A percentile compares a stretch with the other conserved stretches of the same genome.
Evolutionary conservation across 805 yeast genomes (phyloP).

Genomic region (Scheffersomyces stipitis): DNA sequence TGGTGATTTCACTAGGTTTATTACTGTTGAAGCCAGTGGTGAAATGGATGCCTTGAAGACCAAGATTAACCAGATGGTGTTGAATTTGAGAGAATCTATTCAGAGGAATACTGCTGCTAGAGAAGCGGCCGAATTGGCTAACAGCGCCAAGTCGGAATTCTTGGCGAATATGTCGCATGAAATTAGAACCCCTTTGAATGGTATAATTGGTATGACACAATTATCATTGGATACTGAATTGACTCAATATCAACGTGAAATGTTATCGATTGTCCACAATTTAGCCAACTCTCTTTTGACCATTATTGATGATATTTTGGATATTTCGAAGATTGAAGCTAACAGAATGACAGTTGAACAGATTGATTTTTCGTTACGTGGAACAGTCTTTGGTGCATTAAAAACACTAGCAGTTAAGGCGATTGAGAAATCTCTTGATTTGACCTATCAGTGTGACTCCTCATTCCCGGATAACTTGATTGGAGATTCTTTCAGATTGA

Average conservation of each 20-base stretch:
- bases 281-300: conserved; percentile 82
- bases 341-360: conserved; percentile 91
- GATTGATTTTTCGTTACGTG: conserved; percentile 81
- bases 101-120: conserved; percentile 91
- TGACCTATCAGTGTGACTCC: conserved; percentile 79
- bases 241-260: conserved; percentile 88
- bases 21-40: conserved; percentile 89
- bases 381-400: conserved; percentile 86
- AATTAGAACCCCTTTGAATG: conserved; percentile 89
- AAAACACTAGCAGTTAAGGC: conserved; percentile 89
- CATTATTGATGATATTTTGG: conserved; percentile 85
- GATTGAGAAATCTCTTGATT: conserved; percentile 77
- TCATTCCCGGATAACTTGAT: conserved; percentile 84
- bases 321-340: conserved; percentile 91
- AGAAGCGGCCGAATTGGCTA: conserved; percentile 91
- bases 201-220: conserved; percentile 92
- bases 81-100: conserved; percentile 81
- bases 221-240: conserved; percentile 83
- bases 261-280: conserved; percentile 86
- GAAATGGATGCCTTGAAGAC: conserved; percentile 78
- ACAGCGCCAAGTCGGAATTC: conserved; percentile 85
- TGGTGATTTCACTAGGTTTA: conserved; percentile 87
- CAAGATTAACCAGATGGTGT: conserved; percentile 59
- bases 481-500: conserved; percentile 85
- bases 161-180: conserved; percentile 84